Evolutionary conservation across 2,329 filamentous ascomycete species (phyloP).

Genomic region (Aspergillus awamori): DNA sequence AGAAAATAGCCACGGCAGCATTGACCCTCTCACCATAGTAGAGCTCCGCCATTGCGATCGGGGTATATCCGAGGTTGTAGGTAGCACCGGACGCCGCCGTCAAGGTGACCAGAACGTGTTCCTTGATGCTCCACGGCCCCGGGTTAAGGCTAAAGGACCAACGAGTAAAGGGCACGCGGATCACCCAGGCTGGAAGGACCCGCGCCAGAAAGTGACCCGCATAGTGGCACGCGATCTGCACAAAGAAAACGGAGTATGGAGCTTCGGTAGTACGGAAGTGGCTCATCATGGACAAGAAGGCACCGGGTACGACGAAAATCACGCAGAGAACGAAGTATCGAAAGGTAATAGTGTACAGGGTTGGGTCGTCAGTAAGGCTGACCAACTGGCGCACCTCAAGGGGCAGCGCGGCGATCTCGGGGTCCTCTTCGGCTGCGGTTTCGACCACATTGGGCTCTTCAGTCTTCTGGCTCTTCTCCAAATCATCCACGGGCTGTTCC

Average conservation of each 20-base stretch:
- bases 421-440: slow-evolving; percentile 48
- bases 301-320: slow-evolving; percentile 60
- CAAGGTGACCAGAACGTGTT: slow-evolving; percentile 61
- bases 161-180: slow-evolving; percentile 52
- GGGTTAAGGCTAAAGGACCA: slow-evolving; percentile 59
- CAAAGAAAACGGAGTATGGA: slow-evolving; percentile 64
- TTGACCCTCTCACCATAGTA: slow-evolving; percentile 59
- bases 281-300: slow-evolving; percentile 60
- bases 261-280: slow-evolving; percentile 61
- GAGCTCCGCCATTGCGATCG: slow-evolving; percentile 59
- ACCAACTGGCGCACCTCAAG: slow-evolving; percentile 60
- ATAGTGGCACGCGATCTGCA: slow-evolving; percentile 62
- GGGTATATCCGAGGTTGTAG: slow-evolving; percentile 55
- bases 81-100: slow-evolving; percentile 58
- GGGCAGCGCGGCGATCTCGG: slow-evolving; percentile 57
- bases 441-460: slow-evolving; percentile 10
- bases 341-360: slow-evolving; percentile 60
- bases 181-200: slow-evolving; percentile 51
- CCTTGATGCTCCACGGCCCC: slow-evolving; percentile 60
- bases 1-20: slow-evolving; percentile 59
- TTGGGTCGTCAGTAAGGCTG: slow-evolving; percentile 60
- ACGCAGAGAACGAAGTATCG: slow-evolving; percentile 60
- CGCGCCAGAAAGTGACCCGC: slow-evolving; percentile 56
- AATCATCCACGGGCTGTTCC: slow-evolving; percentile 14
- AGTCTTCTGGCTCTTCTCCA: slow-evolving; percentile 21